Evolutionary conservation across 257 asterid species (phyloP).

Genomic region (Fraxinus pennsylvanica): DNA sequence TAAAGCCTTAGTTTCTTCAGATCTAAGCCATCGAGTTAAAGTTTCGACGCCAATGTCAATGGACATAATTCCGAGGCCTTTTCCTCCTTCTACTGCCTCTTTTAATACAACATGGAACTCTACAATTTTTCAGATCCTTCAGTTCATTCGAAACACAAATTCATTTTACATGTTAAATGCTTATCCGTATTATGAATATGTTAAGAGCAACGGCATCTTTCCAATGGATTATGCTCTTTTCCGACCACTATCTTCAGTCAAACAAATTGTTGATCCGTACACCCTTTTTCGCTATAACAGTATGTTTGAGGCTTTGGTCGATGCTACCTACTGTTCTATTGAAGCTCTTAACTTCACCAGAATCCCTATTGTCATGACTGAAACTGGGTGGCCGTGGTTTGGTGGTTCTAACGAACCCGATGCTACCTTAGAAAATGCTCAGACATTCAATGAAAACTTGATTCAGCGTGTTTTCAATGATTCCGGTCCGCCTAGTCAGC

Average conservation of each 20-base stretch:
- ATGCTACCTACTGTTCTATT: conserved; percentile 73
- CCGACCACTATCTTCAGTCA: conserved; percentile 66
- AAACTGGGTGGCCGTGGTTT: conserved; percentile 86
- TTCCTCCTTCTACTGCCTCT: conserved; percentile 83
- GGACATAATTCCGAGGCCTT: conserved; percentile 60
- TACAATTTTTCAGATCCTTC: conserved; percentile 64
- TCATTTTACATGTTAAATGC: conserved; percentile 86
- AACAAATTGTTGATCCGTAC: conserved; percentile 81
- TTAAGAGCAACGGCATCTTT: conserved; percentile 64
- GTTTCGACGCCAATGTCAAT: conserved; percentile 77
- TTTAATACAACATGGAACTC: conserved; percentile 63
- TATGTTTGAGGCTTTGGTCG: conserved; percentile 86
- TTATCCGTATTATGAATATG: conserved; percentile 69
- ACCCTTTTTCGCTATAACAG: conserved; percentile 66
- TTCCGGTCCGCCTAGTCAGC: conserved; percentile 82
- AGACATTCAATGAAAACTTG: conserved; percentile 56
- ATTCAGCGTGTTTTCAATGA: conserved; percentile 64
- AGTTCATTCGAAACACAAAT: conserved; percentile 64
- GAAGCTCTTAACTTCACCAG: conserved; percentile 59
- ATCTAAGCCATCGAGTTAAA: conserved; percentile 58
- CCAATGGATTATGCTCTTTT: conserved; percentile 85
- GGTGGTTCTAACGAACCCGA: conserved; percentile 71
- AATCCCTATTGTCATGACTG: conserved; percentile 73
- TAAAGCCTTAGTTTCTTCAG: conserved; percentile 73
- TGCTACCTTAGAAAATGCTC: conserved; percentile 63